Conservation (phyloP, 352 stramenopile genomes). For the Pythium aquatile region DNA sequence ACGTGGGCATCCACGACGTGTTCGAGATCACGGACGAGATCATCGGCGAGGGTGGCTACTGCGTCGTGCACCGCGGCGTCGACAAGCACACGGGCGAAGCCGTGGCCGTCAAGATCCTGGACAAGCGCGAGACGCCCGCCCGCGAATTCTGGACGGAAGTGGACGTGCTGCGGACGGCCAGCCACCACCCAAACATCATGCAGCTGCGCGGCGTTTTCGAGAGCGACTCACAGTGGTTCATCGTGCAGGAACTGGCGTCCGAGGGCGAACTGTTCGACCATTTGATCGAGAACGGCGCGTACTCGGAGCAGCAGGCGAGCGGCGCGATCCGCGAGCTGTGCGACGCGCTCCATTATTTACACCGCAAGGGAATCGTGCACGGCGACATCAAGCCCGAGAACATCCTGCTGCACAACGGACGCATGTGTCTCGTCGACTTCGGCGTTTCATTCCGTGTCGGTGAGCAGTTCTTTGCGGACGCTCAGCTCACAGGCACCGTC, state of each 20-base stretch:
- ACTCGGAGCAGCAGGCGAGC: conserved; percentile 80
- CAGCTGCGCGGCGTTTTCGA: conserved; percentile 72
- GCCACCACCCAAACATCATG: conserved; percentile 79
- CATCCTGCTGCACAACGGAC: conserved; percentile 66
- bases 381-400: conserved; percentile 90
- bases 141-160: conserved; percentile 85
- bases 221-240: conserved; percentile 73
- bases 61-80: conserved; percentile 69
- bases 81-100: conserved; percentile 62
- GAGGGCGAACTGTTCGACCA: conserved; percentile 88
- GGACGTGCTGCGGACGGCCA: conserved; percentile 68
- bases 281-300: conserved; percentile 81
- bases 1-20: conserved; percentile 50
- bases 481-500: conserved; percentile 71
- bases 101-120: conserved; percentile 81
- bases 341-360: conserved; percentile 80
- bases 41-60: conserved; percentile 79
- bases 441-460: conserved; percentile 78
- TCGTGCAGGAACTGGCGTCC: conserved; percentile 82
- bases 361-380: conserved; percentile 86
- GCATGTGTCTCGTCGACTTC: conserved; percentile 87
- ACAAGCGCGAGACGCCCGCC: conserved; percentile 71
- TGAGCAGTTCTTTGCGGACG: conserved; percentile 73
- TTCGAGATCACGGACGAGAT: conserved; percentile 83
- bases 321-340: conserved; percentile 67